Base-by-base conservation (phyloP, 768 basidiomycete species). In the Coprinopsis strossmayeri region DNA sequence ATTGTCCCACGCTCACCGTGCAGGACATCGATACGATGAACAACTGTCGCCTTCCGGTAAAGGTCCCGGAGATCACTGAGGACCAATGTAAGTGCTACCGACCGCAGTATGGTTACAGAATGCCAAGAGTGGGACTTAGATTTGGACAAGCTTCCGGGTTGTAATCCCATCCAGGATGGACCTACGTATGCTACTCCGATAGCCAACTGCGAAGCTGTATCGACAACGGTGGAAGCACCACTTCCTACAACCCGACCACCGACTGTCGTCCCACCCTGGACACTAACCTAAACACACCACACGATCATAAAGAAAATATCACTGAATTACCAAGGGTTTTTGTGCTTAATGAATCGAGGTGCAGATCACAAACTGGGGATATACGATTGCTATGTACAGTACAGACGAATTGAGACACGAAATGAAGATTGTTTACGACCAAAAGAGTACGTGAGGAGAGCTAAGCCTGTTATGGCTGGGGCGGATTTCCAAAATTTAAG, bases 141-240 rank as follows among this genome's bases (percentile, higher is more conserved):
- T 37, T 24, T 50, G 2, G 32, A 20, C 12, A 28, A 26, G 21
- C 43, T 50, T 20, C 49, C 49, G 5, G 49, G 49, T 15, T 50
- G 49, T 17, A 50, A 50, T 39, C 49, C 49, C 13, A 30, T 50
- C 24, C 49, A 50, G 18, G 1, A 28, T 12, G 49, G 49, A 27
- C 49, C 49, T 17, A 20, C 35, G 9, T 11, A 25, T 3, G 49
- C 49, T 12, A 45, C 43, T 17, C 10, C 18, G 40, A 18, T 42
- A 3, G 3, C 21, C 9, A 42, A 42, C 23, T 42, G 40, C 17
- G 21, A 23, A 18, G 40, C 40, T 7, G 21, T 42, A 5, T 24
- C 21, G 5, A 42, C 40, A 23, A 42, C 40, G 5, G 40, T 38
- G 9, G 35, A 38, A 17, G 35, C 17, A 18, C 35, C 35, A 18